Conservation (phyloP, 176 grass and related monocot species). For the Eragrostis nindensis region DNA sequence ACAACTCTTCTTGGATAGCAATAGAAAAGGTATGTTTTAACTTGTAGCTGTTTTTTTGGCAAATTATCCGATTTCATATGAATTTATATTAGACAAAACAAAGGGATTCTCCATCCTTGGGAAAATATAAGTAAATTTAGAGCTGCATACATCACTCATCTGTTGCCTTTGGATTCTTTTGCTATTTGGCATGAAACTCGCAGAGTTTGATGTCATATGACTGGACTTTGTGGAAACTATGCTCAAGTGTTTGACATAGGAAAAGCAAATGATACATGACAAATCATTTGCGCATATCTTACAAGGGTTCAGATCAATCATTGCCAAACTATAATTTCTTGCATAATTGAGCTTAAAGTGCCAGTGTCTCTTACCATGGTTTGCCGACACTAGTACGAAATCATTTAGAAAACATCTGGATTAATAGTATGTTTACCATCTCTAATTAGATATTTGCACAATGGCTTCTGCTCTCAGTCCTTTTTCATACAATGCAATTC, state of each 20-base stretch:
- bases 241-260: not conserved
- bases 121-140: slow-evolving; percentile 3
- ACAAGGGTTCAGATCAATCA: not conserved
- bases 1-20: slow-evolving; percentile 84
- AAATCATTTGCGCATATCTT: slow-evolving; percentile 7
- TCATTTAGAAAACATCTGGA: not conserved
- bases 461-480: not conserved
- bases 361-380: not conserved
- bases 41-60: not conserved
- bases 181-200: not conserved
- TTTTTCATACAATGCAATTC: not conserved
- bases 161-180: slow-evolving; percentile 13
- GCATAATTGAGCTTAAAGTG: too few species aligned
- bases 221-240: not conserved
- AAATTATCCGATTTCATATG: slow-evolving; percentile 23
- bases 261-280: not conserved
- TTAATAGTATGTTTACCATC: not conserved
- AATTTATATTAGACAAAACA: not conserved
- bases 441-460: not conserved
- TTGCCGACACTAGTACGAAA: not conserved
- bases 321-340: not conserved
- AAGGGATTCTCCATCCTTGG: not conserved
- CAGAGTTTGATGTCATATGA: not conserved
- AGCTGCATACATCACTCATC: not conserved
- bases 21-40: slow-evolving; percentile 73